Evolutionary conservation across 1,284 basidiomycete species (phyloP), one percentile per base, ranked within the genome.

Genomic region (Cryptococcus neoformans): DNA sequence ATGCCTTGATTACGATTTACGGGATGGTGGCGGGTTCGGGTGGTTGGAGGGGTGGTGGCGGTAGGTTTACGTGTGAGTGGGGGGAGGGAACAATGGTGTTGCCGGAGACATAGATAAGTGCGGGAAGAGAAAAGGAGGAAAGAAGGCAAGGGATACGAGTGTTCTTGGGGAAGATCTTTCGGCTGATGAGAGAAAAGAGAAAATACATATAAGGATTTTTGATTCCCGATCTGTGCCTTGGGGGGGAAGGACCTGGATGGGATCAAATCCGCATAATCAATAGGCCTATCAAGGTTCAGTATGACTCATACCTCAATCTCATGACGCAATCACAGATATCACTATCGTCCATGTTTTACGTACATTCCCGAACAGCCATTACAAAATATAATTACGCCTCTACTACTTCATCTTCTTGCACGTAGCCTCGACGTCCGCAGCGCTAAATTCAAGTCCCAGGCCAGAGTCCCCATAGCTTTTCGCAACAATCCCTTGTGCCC

Each of bases 381-480:
- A 10, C 17, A 35, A 35, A 6, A 21, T 21, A 2, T 49, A n/a
- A 34, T 49, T 41, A 41, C 5, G 40, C 11, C 40, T 16, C 40
- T 28, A 40, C 41, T 41, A 58, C 53, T 65, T 70, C 21, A 61
- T 62, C 51, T 83, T 81, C 73, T 82, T 86, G 76, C 92, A 93
- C 0, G 86, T 84, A 12, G 79, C 78, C 70, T 92, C 88, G 2
- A 93, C 85, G 60, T 95, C 92, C 17, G 78, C 78, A n/a, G 80
- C 74, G 8, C 83, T 83, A 66, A 88, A 94, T 66, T 95, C 91
- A 55, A 94, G 75, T 3, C 81, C 75, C 16, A 88, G 77, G 2
- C 87, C 86, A 47, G 81, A 83, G 48, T 88, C 88, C 39, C 79
- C 80, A 73, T 93, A 95, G 70, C 90, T 90, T 72, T 87, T 86